Base-by-base conservation (phyloP, 2,329 filamentous ascomycete species). In the Fusarium cyanostomum region DNA sequence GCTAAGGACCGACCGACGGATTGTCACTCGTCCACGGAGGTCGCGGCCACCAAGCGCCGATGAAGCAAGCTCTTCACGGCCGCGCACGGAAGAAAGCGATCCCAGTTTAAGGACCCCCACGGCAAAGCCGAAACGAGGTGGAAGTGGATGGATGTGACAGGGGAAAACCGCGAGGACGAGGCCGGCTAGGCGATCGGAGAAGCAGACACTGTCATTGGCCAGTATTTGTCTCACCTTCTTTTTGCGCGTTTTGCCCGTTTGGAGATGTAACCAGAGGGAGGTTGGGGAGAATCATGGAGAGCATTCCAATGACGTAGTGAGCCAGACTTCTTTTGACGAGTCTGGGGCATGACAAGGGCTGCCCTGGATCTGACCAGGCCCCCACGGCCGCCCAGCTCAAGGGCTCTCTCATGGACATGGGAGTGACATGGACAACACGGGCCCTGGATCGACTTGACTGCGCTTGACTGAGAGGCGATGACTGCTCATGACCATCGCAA, bases 261-360 rank as follows among this genome's bases (percentile, higher is more conserved):
- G 43, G 57, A 34, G 35, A 28, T 37, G 18, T 11, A 28, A 24
- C 30, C 21, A 42, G 51, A 21, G 43, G 39, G 58, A 62, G 58
- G 61, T 45, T 64, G 56, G 63, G 51, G 45, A 60, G 62, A 51
- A 67, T 67, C 53, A 50, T 24, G 37, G 37, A 43, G 31, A 43
- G 43, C 53, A 67, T 69, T 67, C 56, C 42, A 55, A 68, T 71
- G 68, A 71, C 68, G 68, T 71, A 70, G 64, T 53, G 24, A 39
- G 31, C 21, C 21, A 51, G 37, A 34, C 52, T 33, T 44, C 39
- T 45, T 50, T 56, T 59, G 45, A 50, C 54, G 58, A 67, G 57
- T 68, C 61, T 64, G 64, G 66, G 57, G 64, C 62, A 56, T 37
- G 50, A 48, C 56, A 61, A 58, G 50, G 68, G 66, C 56, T 62